These are phyloP conservation scores for Rhododendron ferrugineum DNA, from an alignment of 148 eudicot species.

Conservation along the genomic window DNA sequence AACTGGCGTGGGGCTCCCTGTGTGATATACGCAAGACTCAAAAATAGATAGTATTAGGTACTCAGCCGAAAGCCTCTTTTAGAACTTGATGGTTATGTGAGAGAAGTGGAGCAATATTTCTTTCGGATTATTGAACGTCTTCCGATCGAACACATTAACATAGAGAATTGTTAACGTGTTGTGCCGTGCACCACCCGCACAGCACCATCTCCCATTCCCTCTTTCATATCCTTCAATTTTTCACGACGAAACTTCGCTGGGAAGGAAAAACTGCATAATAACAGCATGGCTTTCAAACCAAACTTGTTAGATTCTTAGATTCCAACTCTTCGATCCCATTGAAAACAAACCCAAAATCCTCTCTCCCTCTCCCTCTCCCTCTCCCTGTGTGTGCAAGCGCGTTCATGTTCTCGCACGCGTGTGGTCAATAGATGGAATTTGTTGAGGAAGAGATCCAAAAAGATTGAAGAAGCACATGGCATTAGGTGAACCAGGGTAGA, in stretches of 20 bases:
- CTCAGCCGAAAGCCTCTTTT: no score
- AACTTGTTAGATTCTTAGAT: no score
- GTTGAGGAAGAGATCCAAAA: conserved; percentile 1
- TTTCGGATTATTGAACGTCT: not conserved
- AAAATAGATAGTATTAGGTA: no score
- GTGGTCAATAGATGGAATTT: not conserved
- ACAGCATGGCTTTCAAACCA: no score
- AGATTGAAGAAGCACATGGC: conserved; percentile 29
- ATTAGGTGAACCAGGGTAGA: conserved; percentile 20
- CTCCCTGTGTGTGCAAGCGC: no score
- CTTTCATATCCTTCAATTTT: not conserved
- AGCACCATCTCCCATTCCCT: no score
- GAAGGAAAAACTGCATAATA: no score
- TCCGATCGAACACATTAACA: not conserved
- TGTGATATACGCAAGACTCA: no score
- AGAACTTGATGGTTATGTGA: not conserved
- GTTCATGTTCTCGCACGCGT: no score
- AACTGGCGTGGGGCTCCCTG: no score
- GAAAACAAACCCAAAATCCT: no score
- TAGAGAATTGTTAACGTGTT: not conserved
- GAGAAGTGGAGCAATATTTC: not conserved
- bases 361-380: not conserved
- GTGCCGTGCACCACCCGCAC: no score
- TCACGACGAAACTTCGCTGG: not conserved
- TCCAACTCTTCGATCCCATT: not conserved